phyloP scores from a whole-genome alignment of 2,329 filamentous ascomycete species.

The Aspergillus cejpii region DNA sequence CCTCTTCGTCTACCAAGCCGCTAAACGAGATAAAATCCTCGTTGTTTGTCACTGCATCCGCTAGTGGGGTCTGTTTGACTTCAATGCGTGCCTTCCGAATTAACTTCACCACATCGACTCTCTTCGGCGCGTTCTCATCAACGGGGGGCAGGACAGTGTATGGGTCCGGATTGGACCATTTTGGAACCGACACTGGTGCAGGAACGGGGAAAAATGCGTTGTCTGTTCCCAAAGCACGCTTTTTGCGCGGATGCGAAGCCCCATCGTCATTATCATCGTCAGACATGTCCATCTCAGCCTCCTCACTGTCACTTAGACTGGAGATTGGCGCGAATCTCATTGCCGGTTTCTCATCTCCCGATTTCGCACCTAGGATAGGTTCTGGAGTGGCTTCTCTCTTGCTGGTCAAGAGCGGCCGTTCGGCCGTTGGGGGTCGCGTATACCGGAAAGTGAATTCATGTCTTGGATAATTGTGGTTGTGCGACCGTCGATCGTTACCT shows the following conservation, averaged over 20 bases:
- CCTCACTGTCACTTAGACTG: slow-evolving; percentile 42
- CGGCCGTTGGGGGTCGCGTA: slow-evolving; percentile 29
- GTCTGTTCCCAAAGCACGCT: slow-evolving; percentile 27
- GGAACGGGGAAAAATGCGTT: slow-evolving; percentile 20
- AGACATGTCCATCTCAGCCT: slow-evolving; percentile 42
- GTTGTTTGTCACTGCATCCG: slow-evolving; percentile 50
- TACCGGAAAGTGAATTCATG: slow-evolving; percentile 41
- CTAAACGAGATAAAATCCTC: slow-evolving; percentile 90
- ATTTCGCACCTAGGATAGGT: slow-evolving; percentile 21
- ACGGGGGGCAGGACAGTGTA: slow-evolving; percentile 81
- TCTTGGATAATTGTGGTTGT: slow-evolving; percentile 14
- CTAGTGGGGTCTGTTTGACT: slow-evolving; percentile 43
- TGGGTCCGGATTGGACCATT: slow-evolving; percentile 94
- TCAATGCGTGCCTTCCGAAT: slow-evolving; percentile 82
- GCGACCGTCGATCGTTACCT: slow-evolving; percentile 24
- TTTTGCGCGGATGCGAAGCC: slow-evolving; percentile 35
- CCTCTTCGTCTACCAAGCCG: slow-evolving; percentile 53
- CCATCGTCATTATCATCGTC: slow-evolving; percentile 33
- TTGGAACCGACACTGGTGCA: slow-evolving; percentile 47
- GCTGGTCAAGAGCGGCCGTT: slow-evolving; percentile 33
- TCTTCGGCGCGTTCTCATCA: slow-evolving; percentile 66
- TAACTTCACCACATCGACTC: slow-evolving; percentile 78
- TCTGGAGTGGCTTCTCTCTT: slow-evolving; percentile 35
- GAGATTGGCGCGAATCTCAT: slow-evolving; percentile 35
- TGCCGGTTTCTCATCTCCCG: slow-evolving; percentile 22